Evolutionary conservation across 371 early-diverging fungal species (phyloP), one percentile per base, ranked within the genome.

Genomic region (Rhizomucor miehei): DNA sequence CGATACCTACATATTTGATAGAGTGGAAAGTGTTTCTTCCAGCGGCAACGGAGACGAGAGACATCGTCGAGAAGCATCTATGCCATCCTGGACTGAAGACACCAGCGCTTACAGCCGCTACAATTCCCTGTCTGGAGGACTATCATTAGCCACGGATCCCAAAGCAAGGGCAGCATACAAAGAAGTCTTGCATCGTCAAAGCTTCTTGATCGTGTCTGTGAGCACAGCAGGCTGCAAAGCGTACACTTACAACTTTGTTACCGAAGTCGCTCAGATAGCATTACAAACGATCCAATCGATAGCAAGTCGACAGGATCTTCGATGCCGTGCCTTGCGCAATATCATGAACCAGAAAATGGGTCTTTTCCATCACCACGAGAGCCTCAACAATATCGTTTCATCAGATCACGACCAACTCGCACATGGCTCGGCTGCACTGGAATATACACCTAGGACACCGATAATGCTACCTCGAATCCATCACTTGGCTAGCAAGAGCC

Each of bases 221-320:
- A 79, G 84, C 40, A 71, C 75, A 6, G 70, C 63, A 34, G 56
- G 63, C 6, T 60, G 89, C 6, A 74, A 77, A 4, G 64, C 77
- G 0, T 88, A 79, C 44, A 81, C 89, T 0, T 89, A 89, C 65
- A 92, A 91, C 59, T 86, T 86, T 74, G 69, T 82, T 5, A 75
- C 79, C 11, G 24, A 57, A 0, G 65, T 84, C 43, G 60, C 67
- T 6, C 87, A 88, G 0, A 75, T 77, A 37, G 48, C 88, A n/a
- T 80, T 84, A 41, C 63, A 73, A 1, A 62, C 71, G 10, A 59
- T 63, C 2, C 38, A 49, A 11, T 62, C 63, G 17, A 64, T 60
- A 17, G 44, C 67, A 0, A 52, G 51, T 0, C 64, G 58, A n/a
- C 68, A 71, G 53, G 74, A 71, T 47, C 64, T 74, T 34, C 54